Conservation (phyloP, 352 stramenopile genomes). For the Phytopythium sindhum region DNA sequence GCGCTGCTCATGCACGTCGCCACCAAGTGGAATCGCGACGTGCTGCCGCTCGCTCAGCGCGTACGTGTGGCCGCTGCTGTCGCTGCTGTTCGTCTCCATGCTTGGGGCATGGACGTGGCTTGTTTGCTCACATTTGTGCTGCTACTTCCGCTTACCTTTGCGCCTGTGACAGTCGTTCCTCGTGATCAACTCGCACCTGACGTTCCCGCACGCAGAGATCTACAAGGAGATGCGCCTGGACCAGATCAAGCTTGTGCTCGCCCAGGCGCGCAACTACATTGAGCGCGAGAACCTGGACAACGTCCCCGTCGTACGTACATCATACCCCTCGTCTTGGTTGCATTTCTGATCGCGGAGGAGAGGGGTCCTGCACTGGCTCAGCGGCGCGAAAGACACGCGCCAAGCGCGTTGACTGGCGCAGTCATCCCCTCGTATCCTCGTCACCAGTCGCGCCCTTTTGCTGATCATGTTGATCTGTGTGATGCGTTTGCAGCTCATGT, state of each 20-base stretch:
- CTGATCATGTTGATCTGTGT: neutral
- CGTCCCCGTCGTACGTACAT: conserved; percentile 49
- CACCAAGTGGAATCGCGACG: conserved; percentile 70
- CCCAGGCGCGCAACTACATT: conserved; percentile 67
- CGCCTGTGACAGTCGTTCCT: conserved; percentile 51
- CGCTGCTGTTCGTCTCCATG: neutral
- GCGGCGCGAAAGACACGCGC: conserved; percentile 2
- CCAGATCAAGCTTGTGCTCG: conserved; percentile 78
- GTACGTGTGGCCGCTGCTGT: conserved; percentile 12
- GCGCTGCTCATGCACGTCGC: conserved; percentile 80
- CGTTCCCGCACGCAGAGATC: conserved; percentile 77
- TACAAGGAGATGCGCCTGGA: conserved; percentile 75
- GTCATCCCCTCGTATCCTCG: neutral
- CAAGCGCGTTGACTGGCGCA: neutral
- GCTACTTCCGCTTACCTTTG: neutral
- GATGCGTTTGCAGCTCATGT: conserved; percentile 46
- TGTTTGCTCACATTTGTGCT: neutral
- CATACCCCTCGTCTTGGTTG: neutral
- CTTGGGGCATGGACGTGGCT: neutral
- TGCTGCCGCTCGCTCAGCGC: conserved; percentile 43
- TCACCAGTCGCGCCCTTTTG: neutral
- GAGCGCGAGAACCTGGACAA: conserved; percentile 54
- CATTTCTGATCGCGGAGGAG: neutral
- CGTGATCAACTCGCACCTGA: conserved; percentile 83
- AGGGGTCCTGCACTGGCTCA: neutral